Evolutionary conservation across 2,329 filamentous ascomycete genomes (phyloP).

Genomic region (Talaromyces sp.): DNA sequence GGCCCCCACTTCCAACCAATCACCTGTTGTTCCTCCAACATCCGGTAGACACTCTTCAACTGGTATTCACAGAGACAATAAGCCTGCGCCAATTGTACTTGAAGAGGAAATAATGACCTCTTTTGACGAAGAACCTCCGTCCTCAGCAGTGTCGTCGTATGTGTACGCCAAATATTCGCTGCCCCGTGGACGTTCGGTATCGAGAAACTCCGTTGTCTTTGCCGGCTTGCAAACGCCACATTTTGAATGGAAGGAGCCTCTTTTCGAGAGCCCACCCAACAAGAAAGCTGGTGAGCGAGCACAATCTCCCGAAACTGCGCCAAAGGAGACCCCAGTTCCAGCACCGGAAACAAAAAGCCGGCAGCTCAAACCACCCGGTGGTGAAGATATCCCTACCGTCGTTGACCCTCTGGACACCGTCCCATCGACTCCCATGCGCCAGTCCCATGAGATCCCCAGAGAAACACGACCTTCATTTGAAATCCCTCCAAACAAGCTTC

Average conservation of each 20-base stretch:
- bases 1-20: conserved; percentile 18
- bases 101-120: conserved; percentile 12
- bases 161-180: conserved; percentile 80
- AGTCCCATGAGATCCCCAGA: conserved; percentile 7
- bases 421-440: not conserved
- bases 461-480: not conserved
- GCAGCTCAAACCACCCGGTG: not conserved
- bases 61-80: conserved; percentile 16
- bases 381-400: conserved; percentile 4
- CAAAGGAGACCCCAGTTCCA: not conserved
- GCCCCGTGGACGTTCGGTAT: conserved; percentile 73
- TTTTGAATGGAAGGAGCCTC: conserved; percentile 59
- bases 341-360: not conserved
- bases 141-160: conserved; percentile 61
- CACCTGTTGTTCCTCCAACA: not conserved
- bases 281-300: conserved; percentile 21
- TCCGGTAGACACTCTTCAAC: not conserved
- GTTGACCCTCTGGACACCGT: conserved; percentile 10
- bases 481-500: conserved; percentile 13
- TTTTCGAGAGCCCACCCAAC: conserved; percentile 35
- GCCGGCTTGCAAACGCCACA: conserved; percentile 51
- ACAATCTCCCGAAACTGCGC: conserved; percentile 24
- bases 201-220: conserved; percentile 60
- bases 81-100: conserved; percentile 28
- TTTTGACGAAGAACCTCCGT: conserved; percentile 22